Evolutionary conservation across 129 eudicot genomes (phyloP).

Genomic region (Chrysanthemum lavandulifolium): DNA sequence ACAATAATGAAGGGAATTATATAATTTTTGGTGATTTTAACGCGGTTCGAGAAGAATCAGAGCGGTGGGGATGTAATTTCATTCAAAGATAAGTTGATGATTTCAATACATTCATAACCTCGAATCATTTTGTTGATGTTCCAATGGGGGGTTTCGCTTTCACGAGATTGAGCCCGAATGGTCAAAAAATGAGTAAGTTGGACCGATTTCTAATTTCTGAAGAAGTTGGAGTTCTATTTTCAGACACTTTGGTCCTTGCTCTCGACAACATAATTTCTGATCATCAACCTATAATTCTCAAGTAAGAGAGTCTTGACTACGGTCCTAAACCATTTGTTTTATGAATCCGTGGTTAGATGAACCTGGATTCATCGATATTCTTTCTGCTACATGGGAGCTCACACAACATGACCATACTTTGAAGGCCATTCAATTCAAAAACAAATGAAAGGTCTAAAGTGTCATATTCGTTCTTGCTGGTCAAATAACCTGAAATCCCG

Average conservation of each 20-base stretch:
- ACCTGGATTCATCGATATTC: background rate
- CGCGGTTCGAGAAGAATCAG: background rate
- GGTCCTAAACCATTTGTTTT: background rate
- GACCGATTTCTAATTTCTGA: background rate
- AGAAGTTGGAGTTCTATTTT: background rate
- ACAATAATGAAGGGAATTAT: too few species aligned
- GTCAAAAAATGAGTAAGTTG: background rate
- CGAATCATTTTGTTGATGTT: background rate
- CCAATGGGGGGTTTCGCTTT: background rate
- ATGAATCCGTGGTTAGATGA: background rate
- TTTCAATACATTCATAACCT: background rate
- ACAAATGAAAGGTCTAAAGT: background rate
- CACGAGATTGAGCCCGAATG: background rate
- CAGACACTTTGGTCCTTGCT: background rate
- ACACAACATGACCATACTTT: background rate
- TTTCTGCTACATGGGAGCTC: too few species aligned
- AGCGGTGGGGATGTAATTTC: background rate
- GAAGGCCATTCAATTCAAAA: background rate
- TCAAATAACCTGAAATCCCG: background rate
- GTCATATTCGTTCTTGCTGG: background rate
- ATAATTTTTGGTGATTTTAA: too few species aligned
- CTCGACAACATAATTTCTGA: background rate
- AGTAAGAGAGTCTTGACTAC: background rate
- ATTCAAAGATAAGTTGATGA: background rate
- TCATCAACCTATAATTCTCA: background rate